These are phyloP conservation scores for Scheffersomyces coipomensis DNA, from an alignment of 805 yeast species.

Conservation along the genomic window DNA sequence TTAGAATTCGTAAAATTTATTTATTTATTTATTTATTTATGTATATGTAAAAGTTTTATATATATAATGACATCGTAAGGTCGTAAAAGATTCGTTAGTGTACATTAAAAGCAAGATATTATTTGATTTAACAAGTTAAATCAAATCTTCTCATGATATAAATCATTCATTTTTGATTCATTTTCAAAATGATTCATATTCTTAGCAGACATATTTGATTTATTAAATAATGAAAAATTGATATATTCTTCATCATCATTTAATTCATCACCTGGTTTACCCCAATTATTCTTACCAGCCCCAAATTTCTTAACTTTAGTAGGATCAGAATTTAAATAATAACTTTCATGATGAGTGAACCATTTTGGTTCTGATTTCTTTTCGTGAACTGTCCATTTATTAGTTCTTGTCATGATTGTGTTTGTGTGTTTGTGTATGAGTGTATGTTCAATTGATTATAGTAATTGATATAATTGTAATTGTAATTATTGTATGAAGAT, in stretches of 20 bases:
- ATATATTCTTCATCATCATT: slow-evolving; percentile 54
- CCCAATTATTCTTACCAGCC: slow-evolving; percentile 88
- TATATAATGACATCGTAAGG: too few species aligned
- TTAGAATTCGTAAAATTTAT: neutral
- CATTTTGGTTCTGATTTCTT: slow-evolving; percentile 58
- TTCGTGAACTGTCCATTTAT: slow-evolving; percentile 73
- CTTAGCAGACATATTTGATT: slow-evolving; percentile 27
- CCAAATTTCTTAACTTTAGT: slow-evolving; percentile 79
- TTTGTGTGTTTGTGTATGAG: neutral
- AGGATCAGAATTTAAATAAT: slow-evolving; percentile 66
- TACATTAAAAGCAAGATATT: too few species aligned
- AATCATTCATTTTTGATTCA: slow-evolving; percentile 24
- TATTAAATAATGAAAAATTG: slow-evolving; percentile 1
- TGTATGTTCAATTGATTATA: neutral
- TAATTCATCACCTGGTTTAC: slow-evolving; percentile 75
- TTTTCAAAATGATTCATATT: slow-evolving; percentile 39
- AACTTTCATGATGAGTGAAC: slow-evolving; percentile 82
- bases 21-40: neutral
- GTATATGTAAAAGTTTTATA: too few species aligned
- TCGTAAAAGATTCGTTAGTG: too few species aligned
- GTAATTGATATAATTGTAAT: neutral
- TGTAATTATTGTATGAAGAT: neutral
- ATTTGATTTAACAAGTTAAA: neutral
- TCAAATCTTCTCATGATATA: slow-evolving; percentile 20
- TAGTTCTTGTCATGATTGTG: slow-evolving; percentile 67